phyloP scores from a whole-genome alignment of 2,329 filamentous ascomycete species.

The Aspergillus viridinutans region DNA sequence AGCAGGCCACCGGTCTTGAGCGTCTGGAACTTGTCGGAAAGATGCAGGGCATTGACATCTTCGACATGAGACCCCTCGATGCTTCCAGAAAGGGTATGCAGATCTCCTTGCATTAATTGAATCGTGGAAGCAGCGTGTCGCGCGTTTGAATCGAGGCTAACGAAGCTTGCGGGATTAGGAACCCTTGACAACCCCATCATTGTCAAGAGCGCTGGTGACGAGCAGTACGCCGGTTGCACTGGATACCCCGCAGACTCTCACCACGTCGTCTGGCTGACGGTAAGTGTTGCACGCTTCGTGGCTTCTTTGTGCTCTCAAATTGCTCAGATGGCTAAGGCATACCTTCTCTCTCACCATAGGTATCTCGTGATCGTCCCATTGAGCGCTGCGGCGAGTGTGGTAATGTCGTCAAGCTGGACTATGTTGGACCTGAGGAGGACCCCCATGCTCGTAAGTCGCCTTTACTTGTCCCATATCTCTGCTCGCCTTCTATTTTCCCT shows the following conservation, averaged over 20 bases:
- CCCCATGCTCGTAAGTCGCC: conserved; percentile 51
- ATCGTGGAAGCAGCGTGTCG: background rate
- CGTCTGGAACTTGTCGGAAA: conserved; percentile 98
- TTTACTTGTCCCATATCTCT: background rate
- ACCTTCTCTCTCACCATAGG: conserved; percentile 44
- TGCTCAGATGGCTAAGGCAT: background rate
- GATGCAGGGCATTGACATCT: conserved; percentile 97
- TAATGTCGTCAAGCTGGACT: conserved; percentile 96
- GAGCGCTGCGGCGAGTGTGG: conserved; percentile 97
- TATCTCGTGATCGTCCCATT: conserved; percentile 82
- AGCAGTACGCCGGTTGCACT: conserved; percentile 97
- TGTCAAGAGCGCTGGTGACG: conserved; percentile 86
- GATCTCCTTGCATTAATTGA: conserved; percentile 2
- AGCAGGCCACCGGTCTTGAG: conserved; percentile 95
- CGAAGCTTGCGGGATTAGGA: conserved; percentile 47
- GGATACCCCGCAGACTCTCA: conserved; percentile 91
- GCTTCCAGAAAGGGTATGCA: conserved; percentile 74
- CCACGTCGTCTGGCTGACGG: conserved; percentile 82
- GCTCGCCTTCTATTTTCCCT: background rate
- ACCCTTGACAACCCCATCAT: conserved; percentile 86
- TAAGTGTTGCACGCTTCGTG: conserved; percentile 47
- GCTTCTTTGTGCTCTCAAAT: conserved; percentile 1
- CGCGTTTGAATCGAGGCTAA: background rate
- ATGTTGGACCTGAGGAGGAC: conserved; percentile 78
- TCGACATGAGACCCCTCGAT: conserved; percentile 97